These are phyloP conservation scores for Neocatenulostroma microsporum DNA, from an alignment of 2,329 filamentous ascomycete genomes.

Conservation along the genomic window DNA sequence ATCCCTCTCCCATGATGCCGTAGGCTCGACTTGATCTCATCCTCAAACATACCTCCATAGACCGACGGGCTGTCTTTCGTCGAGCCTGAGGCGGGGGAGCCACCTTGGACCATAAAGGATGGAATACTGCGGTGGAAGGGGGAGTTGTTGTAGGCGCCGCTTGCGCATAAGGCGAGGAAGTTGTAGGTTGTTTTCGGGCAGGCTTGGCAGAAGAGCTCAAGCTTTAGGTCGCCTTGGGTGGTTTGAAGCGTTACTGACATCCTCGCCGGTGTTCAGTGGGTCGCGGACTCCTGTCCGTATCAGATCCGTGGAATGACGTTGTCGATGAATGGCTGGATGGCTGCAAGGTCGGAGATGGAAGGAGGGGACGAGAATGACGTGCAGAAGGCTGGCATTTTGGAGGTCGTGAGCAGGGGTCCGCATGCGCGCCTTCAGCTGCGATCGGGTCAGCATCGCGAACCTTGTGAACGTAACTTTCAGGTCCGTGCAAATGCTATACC, in stretches of 20 bases:
- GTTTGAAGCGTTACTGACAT: conserved; percentile 66
- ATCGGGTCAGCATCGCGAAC: no score
- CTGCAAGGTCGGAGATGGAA: no score
- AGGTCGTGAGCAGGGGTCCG: no score
- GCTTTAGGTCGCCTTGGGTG: conserved; percentile 79
- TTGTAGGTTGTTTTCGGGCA: conserved; percentile 89
- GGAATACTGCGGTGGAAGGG: conserved; percentile 76
- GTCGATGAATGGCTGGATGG: no score
- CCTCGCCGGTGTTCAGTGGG: background rate
- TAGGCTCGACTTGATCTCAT: conserved; percentile 67
- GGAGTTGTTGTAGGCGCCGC: conserved; percentile 65
- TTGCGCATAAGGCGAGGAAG: conserved; percentile 79
- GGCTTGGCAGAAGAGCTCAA: conserved; percentile 92
- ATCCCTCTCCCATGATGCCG: conserved; percentile 89
- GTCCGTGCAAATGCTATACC: no score
- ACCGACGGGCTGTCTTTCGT: conserved; percentile 52
- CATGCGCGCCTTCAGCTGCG: no score
- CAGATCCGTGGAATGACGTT: no score
- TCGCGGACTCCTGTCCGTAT: no score
- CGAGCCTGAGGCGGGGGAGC: conserved; percentile 45
- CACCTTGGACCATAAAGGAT: conserved; percentile 72
- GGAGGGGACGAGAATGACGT: no score
- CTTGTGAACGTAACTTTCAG: no score
- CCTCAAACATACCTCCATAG: conserved; percentile 64
- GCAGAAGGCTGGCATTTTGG: no score